Conservation (phyloP, 192 early-diverging fungal genomes). For the Coemansia sp. region DNA sequence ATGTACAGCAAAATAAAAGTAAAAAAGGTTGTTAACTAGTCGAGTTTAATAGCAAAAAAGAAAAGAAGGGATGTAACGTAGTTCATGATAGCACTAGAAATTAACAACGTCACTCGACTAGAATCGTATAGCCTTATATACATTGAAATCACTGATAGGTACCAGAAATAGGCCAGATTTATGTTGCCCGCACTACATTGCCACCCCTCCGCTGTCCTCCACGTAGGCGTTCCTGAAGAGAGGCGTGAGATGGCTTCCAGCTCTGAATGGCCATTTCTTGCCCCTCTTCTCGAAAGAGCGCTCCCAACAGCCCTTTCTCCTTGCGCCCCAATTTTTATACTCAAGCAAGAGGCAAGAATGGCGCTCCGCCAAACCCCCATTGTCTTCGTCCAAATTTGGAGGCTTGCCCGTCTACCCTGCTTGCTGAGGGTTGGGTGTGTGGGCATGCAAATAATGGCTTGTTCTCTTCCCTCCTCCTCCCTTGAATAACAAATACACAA, state of each 20-base stretch:
- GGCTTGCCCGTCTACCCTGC: slow-evolving; percentile 1
- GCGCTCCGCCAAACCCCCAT: neutral
- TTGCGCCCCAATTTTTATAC: slow-evolving; percentile 1
- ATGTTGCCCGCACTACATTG: neutral
- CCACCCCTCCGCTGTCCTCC: neutral
- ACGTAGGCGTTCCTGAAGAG: neutral
- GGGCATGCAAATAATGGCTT: neutral
- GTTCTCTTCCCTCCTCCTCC: neutral
- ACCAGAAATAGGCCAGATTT: neutral
- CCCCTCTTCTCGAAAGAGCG: slow-evolving; percentile 2
- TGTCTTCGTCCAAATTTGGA: neutral
- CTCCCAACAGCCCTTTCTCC: neutral
- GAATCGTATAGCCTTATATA: neutral
- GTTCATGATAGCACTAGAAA: neutral
- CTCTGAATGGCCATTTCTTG: neutral
- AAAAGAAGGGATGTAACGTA: neutral
- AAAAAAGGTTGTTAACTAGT: neutral
- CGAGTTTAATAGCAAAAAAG: neutral
- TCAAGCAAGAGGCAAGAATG: neutral
- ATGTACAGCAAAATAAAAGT: neutral
- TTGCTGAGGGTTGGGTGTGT: neutral
- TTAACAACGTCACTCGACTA: neutral
- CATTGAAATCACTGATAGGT: neutral
- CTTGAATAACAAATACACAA: slow-evolving; percentile 1
- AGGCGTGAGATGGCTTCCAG: slow-evolving; percentile 2